Base-by-base conservation (phyloP, 1,284 basidiomycete species). In the Peniophora sp. region DNA sequence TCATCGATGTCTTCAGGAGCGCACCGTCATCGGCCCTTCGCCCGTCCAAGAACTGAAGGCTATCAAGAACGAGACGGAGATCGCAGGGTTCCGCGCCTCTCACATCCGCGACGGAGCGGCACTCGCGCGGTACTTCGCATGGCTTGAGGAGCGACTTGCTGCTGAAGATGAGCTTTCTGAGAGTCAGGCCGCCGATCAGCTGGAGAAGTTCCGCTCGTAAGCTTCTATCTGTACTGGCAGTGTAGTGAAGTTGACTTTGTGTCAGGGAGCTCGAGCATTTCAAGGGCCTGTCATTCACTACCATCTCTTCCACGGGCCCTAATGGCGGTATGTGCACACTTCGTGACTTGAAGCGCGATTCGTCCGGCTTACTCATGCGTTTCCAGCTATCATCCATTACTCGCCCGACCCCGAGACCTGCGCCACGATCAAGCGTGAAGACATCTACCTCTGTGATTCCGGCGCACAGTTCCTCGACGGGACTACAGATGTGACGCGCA, bases 401-500 rank as follows among this genome's bases (percentile, higher is more conserved):
- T 73, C 77, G 1, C 93, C 96, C 2, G 81, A 89, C 49, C 79
- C 83, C n/a, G 66, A 74, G 3, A 78, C 83, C 54, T 92, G 86
- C 59, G 84, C 88, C 0, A 72, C 81, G 17, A 87, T 99, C 55
- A 77, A 79, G 59, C 81, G 79, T 59, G 79, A 93, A 48, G 78
- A 89, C 81, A 81, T 97, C 48, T 98, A 99, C 66, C 76, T 98
- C 2, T 98, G 95, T 61, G 96, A 99, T 66, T 94, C 91, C 20
- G 96, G 96, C 60, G 89, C 79, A 1, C 95, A 98, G 70, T 97
- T 87, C 66, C 68, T 82, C 25, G 94, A 97, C 61, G 95, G 95
- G 11, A 99, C 96, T 0, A 99, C 96, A 1, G 97, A 98, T 62
- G 88, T 91, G 9, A 97, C 94, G 3, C 74, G 94, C 34, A 96